Evolutionary conservation across 176 grass and related monocot species (phyloP), one percentile per base, ranked within the genome.

Genomic region (Eleusine coracana): DNA sequence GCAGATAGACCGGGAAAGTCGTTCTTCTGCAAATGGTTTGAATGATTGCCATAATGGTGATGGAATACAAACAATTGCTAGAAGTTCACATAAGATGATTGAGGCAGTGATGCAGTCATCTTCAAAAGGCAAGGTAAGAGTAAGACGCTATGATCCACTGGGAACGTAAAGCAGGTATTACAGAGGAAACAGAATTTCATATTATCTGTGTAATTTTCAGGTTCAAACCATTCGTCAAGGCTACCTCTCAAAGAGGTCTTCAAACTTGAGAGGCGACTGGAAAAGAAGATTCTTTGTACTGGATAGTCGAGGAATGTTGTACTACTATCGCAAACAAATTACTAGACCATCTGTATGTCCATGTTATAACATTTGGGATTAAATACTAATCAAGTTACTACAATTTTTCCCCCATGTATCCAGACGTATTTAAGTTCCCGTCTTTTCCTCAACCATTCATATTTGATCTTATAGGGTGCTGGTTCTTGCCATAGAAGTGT

Each of bases 281-380:
- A 99, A 96, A 86, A 90, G 96, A 91, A 91, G 96, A n/a, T 99
- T 96, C 70, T 99, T 99, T 85, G 93, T 99, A 80, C 93, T 99
- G 64, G 96, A 99, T 90, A 99, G 93, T 74, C 91, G 88, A 90
- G 96, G 96, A 85, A 99, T 93, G 89, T 80, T 99, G 85, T 99
- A 94, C 86, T 99, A 99, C 82, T 99, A 99, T 79, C 91, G 91
- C 82, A 99, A 94, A 71, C 91, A 99, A 80, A 91, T 88, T 84
- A 93, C 64, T 78, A 91, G 89, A 83, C 85, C 93, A 88, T 87
- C 89, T 66, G 97, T 99, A 96, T 38, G 97, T 90, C 39, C 68
- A 79, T 54, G 3, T 70, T 7, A 15, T 61, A 78, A 72, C 25
- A 50, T 78, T 82, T 84, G 68, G 15, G 5, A 31, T 48, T 82